Percentiles rank a stretch among this genome's conserved stretches.
phyloP scores from a whole-genome alignment of 768 basidiomycete genomes.

The Paxillus involutus region DNA sequence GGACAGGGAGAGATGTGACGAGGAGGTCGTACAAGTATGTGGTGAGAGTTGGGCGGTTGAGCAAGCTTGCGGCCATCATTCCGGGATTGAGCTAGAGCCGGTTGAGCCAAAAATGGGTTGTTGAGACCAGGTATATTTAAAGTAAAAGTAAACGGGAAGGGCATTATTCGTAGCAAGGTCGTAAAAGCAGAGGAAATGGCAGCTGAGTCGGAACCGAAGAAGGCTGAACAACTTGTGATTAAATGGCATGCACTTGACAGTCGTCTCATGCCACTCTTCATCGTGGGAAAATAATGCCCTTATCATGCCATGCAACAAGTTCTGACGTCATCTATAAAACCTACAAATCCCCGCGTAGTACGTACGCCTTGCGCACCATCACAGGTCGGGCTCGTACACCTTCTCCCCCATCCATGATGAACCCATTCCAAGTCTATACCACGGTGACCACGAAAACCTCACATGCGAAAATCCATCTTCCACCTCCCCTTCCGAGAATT shows the following conservation, averaged over 20 bases:
- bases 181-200: slow-evolving; percentile 10
- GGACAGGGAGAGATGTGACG: slow-evolving; percentile 23
- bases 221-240: background rate
- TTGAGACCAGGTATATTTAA: slow-evolving; percentile 62
- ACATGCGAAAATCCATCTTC: background rate
- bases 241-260: no score
- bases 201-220: no score
- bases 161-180: slow-evolving; percentile 37
- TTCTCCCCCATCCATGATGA: no score
- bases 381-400: no score
- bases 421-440: background rate
- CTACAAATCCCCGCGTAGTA: no score
- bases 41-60: slow-evolving; percentile 19
- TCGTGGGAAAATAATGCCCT: no score
- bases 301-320: no score
- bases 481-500: background rate
- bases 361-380: no score
- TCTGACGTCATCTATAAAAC: no score
- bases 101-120: slow-evolving; percentile 56
- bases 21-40: slow-evolving; percentile 14
- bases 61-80: slow-evolving; percentile 18
- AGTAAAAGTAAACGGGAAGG: slow-evolving; percentile 73
- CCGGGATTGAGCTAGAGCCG: slow-evolving; percentile 26
- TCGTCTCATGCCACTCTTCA: no score
- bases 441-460: background rate